Evolutionary conservation across 495 filamentous ascomycete genomes (phyloP), one percentile per base, ranked within the genome.

Genomic region (Achaetomiella virescens): DNA sequence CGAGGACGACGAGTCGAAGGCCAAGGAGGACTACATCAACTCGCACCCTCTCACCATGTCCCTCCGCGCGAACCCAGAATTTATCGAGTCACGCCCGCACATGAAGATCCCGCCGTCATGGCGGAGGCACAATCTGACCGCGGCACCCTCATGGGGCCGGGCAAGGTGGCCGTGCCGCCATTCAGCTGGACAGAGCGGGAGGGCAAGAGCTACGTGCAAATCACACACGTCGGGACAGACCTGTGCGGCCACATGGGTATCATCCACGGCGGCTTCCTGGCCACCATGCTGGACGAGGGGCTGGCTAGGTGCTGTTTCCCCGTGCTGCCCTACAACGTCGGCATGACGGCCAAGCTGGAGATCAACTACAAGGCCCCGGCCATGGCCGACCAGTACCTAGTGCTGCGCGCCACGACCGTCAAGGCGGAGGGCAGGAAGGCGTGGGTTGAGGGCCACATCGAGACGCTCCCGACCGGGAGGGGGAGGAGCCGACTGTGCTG

Each of bases 351-450:
- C 36, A 95, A 86, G 63, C 69, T 98, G 63, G 93, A 87, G 51
- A 82, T 98, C 67, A 89, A 93, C 66, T 98, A 97, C 70, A 81
- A 84, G 57, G 80, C 79, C 31, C 93, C 95, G 14, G 85, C 85
- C 24, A 79, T 81, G 66, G 90, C 92, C 22, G 79, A 82, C n/a
- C 77, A 78, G 44, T 95, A 86, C 65, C 75, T 91, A 41, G 89
- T 93, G 22, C 70, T 98, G 43, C 80, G 80, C 51, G 95, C 90
- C 18, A 82, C 83, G 63, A 96, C 90, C 17, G 81, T 82, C 20
- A 95, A 88, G 75, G 88, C 90, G 9, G 92, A 97, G 67, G 95
- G 93, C 6, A 79, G 93, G 57, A 98, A 98, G 71, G 93, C 91
- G 20, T 98, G 92, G 92, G 91, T 97, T 6, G 85, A 90, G 71